phyloP scores from a whole-genome alignment of 2,329 filamentous ascomycete species.

The Hypocreales sp. region DNA sequence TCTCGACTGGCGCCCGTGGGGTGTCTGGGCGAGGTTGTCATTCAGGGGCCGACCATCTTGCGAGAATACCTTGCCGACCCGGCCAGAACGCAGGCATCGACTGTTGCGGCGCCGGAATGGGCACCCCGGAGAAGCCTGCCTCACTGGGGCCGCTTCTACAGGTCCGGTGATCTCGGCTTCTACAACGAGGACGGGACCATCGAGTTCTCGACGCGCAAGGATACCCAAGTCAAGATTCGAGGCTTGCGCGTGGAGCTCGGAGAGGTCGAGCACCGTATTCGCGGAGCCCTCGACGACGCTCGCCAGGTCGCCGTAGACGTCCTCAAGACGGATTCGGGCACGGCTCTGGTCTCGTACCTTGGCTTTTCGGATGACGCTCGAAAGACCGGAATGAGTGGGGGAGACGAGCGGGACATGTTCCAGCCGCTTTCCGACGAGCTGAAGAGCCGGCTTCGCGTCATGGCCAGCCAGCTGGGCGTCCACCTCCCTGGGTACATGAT shows the following conservation, averaged over 20 bases:
- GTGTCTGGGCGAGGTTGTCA: neutral
- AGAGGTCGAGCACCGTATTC: slow-evolving; percentile 1
- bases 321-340: neutral
- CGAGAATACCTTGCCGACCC: neutral
- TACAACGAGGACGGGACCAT: slow-evolving; percentile 1
- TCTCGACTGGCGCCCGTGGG: neutral
- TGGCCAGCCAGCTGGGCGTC: neutral
- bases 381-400: neutral
- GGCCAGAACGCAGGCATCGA: too few relatives aligned
- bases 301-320: neutral
- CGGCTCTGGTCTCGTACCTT: neutral
- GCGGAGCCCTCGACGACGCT: neutral
- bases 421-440: neutral
- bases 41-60: neutral
- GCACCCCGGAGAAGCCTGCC: neutral
- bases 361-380: neutral
- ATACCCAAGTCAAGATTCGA: slow-evolving; percentile 2
- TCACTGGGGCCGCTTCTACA: neutral
- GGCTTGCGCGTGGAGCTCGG: slow-evolving; percentile 1
- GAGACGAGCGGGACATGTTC: neutral
- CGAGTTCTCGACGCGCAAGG: slow-evolving; percentile 1
- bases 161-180: neutral
- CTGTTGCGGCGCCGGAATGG: neutral
- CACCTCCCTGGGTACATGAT: slow-evolving; percentile 4
- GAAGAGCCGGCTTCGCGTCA: neutral